Conservation (phyloP, 2,329 filamentous ascomycete genomes). For the Trichoderma koningii region DNA sequence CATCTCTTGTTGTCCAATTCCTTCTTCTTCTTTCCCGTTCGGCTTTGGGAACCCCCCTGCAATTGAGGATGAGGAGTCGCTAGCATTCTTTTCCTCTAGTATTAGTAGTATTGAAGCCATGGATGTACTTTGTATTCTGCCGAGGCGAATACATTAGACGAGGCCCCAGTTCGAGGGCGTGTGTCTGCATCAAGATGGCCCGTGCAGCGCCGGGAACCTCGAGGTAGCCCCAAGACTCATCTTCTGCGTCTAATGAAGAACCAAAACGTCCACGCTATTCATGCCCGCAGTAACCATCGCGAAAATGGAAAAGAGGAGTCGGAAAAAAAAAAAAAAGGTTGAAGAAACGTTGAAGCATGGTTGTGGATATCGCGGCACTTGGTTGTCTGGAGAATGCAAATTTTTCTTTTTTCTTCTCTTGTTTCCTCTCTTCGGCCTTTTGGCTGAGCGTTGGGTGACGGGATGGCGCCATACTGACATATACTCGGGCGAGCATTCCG, state of each 20-base stretch:
- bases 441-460: conserved; percentile 24
- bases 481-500: not conserved
- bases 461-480: not conserved
- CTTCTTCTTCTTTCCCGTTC: not conserved
- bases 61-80: no score
- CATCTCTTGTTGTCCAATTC: not conserved
- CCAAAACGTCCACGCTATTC: not conserved
- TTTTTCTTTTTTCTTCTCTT: not conserved
- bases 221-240: no score
- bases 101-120: not conserved
- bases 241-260: no score
- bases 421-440: not conserved
- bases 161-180: no score
- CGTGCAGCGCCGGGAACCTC: no score
- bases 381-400: conserved; percentile 24
- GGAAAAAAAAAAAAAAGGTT: not conserved
- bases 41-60: not conserved
- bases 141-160: not conserved
- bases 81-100: no score
- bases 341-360: not conserved
- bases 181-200: no score
- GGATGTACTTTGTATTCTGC: not conserved
- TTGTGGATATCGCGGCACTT: conserved; percentile 17
- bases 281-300: not conserved
- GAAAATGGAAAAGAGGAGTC: not conserved